Evolutionary conservation across 208 protist species (phyloP), one percentile per base, ranked within the genome.

Genomic region (Leishmania amazonensis): DNA sequence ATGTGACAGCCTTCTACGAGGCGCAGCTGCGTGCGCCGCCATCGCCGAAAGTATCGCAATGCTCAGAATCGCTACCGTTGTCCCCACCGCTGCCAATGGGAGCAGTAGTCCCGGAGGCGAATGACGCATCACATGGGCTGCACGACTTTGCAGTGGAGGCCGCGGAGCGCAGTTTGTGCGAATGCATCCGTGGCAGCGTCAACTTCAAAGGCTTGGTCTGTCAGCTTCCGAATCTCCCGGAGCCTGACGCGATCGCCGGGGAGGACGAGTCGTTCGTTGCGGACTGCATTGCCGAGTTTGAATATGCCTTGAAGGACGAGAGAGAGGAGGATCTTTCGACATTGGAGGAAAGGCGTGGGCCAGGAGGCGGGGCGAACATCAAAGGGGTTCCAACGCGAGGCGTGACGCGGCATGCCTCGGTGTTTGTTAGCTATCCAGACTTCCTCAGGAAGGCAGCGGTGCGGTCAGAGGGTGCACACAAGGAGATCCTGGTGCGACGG

Each of bases 261-360:
- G 77, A 70, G 4, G 85, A 91, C 73, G 75, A 83, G 75, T 81
- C 89, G 35, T 79, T 74, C 15, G 83, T 94, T 15, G 83, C 86
- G 15, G 83, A 87, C 53, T 90, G 86, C 80, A 94, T 94, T 74
- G 72, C 62, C 1, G 81, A 85, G 76, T 86, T 94, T 57, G 65
- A 85, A 53, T n/a, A 71, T 45, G 38, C 76, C 28, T 68, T 80
- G 38, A 47, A 79, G 57, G 80, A 81, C 35, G 85, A 88, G 81
- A 76, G 77, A 35, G 85, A 88, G 68, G 83, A 81, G 42, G 78
- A 82, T 21, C 62, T 85, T 62, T 65, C 72, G 57, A 40, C 21
- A 21, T 40, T 85, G 31, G 67, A 28, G 38, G 79, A 78, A 11
- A 81, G 67, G 31, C 62, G 47, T 11, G 73, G 73, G 1, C 58